A percentile compares a stretch with the other conserved stretches of the same genome.
Conservation (phyloP, 139 green algal genomes). For the Diplosphaera chodatii region DNA sequence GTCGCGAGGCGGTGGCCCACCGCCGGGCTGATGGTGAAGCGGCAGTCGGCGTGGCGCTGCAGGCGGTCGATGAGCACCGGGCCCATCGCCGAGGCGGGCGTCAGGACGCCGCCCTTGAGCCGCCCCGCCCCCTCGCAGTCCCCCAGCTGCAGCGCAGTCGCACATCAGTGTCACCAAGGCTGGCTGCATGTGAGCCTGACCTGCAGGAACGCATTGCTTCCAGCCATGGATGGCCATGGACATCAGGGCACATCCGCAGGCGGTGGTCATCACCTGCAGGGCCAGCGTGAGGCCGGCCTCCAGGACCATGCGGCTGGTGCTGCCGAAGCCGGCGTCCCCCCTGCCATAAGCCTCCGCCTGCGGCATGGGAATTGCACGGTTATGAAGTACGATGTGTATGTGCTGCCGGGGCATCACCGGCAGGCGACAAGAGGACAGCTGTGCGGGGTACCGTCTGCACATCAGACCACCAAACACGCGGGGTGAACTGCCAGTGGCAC, state of each 20-base stretch:
- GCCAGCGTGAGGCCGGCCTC: constrained; percentile 53
- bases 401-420: too few relatives aligned
- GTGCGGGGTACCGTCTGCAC: too few relatives aligned
- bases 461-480: too few relatives aligned
- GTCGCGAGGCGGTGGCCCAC: background rate
- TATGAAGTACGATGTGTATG: too few relatives aligned
- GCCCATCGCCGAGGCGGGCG: constrained; percentile 52
- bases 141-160: constrained; percentile 16
- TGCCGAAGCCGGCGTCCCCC: constrained; percentile 65
- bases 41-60: constrained; percentile 18
- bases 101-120: constrained; percentile 56
- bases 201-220: too few relatives aligned
- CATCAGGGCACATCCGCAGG: too few relatives aligned
- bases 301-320: constrained; percentile 58
- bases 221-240: too few relatives aligned
- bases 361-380: too few relatives aligned
- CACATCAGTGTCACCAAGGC: too few relatives aligned
- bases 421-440: too few relatives aligned
- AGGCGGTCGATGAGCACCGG: constrained; percentile 52
- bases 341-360: background rate
- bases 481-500: background rate
- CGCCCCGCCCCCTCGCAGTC: constrained; percentile 22
- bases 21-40: constrained; percentile 1
- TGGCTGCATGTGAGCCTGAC: too few relatives aligned
- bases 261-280: too few relatives aligned